Percentiles rank a stretch among this genome's conserved stretches.
phyloP scores from a whole-genome alignment of 768 basidiomycete species.

The Boletales sp. region DNA sequence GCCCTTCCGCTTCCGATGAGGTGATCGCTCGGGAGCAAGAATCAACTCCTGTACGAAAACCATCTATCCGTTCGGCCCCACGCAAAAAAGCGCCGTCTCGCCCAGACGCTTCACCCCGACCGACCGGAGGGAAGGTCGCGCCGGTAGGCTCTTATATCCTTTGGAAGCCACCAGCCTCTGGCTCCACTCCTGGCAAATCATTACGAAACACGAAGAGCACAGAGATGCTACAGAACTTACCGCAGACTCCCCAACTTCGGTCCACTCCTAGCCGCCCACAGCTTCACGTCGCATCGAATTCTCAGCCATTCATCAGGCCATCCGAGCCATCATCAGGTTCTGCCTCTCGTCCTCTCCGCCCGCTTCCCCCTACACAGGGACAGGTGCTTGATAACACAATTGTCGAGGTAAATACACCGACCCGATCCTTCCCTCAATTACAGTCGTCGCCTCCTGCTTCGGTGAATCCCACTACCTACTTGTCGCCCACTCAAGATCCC shows the following conservation, averaged over 20 bases:
- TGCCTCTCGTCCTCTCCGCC: conserved; percentile 23
- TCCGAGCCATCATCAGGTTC: conserved; percentile 16
- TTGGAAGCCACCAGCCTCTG: conserved; percentile 26
- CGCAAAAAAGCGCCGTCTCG: conserved; percentile 19
- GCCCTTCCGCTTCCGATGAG: conserved; percentile 22
- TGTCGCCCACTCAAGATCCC: conserved; percentile 53
- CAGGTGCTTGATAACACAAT: conserved; percentile 15
- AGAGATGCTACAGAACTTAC: conserved; percentile 23
- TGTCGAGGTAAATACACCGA: conserved; percentile 15
- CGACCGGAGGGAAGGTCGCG: conserved; percentile 22
- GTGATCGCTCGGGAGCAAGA: conserved; percentile 18
- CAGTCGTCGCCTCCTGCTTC: conserved; percentile 22
- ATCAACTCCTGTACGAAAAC: conserved; percentile 5
- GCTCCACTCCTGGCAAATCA: conserved; percentile 31
- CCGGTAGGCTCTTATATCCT: conserved; percentile 19
- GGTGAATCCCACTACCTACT: conserved; percentile 22
- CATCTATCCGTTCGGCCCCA: conserved; percentile 17
- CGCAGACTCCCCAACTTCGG: conserved; percentile 21
- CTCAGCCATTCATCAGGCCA: conserved; percentile 13
- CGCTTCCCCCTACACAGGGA: conserved; percentile 29
- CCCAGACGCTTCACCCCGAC: conserved; percentile 13
- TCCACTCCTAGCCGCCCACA: conserved; percentile 29
- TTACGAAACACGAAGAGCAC: conserved; percentile 29
- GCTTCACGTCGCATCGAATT: conserved; percentile 20
- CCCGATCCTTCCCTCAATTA: conserved; percentile 21